Conservation (phyloP, 2,329 filamentous ascomycete species). For the Aspergillus thermomutatus region DNA sequence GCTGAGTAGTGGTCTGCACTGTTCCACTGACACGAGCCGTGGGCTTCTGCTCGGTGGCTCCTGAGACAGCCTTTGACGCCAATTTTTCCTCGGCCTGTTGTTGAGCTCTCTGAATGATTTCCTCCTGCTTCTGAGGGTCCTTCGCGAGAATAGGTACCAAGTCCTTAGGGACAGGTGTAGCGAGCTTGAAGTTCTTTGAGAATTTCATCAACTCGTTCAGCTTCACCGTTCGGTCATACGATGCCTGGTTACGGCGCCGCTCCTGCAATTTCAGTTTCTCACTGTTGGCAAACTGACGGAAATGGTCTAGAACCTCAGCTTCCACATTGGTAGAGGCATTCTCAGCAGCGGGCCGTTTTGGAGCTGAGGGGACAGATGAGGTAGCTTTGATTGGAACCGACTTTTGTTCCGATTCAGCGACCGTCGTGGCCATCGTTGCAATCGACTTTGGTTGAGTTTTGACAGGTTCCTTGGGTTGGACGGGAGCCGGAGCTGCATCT, state of each 20-base stretch:
- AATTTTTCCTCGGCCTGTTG: slow-evolving; percentile 64
- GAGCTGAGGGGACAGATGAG: slow-evolving; percentile 24
- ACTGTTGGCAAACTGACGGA: slow-evolving; percentile 61
- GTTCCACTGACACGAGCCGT: slow-evolving; percentile 39
- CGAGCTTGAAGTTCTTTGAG: slow-evolving; percentile 87
- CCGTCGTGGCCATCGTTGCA: slow-evolving; percentile 19
- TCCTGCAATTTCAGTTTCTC: slow-evolving; percentile 62
- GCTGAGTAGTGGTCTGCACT: slow-evolving; percentile 33
- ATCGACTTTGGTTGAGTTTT: slow-evolving; percentile 18
- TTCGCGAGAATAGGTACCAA: slow-evolving; percentile 94
- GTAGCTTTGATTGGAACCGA: slow-evolving; percentile 19
- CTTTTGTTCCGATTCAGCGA: slow-evolving; percentile 26
- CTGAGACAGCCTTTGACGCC: slow-evolving; percentile 42
- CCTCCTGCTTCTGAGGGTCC: slow-evolving; percentile 88
- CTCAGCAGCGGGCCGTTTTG: slow-evolving; percentile 42
- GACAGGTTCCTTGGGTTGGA: slow-evolving; percentile 25
- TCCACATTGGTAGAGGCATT: slow-evolving; percentile 61
- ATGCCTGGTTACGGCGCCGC: slow-evolving; percentile 52
- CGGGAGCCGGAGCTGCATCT: slow-evolving; percentile 30
- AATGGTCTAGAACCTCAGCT: slow-evolving; percentile 59
- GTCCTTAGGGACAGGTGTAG: slow-evolving; percentile 86
- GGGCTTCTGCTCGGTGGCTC: slow-evolving; percentile 53
- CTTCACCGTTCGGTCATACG: slow-evolving; percentile 83
- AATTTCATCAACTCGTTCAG: slow-evolving; percentile 95
- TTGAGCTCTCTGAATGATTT: slow-evolving; percentile 85